Evolutionary conservation across 2,329 filamentous ascomycete species (phyloP), one percentile per base, ranked within the genome.

Genomic region (Calonectria pauciramosa): DNA sequence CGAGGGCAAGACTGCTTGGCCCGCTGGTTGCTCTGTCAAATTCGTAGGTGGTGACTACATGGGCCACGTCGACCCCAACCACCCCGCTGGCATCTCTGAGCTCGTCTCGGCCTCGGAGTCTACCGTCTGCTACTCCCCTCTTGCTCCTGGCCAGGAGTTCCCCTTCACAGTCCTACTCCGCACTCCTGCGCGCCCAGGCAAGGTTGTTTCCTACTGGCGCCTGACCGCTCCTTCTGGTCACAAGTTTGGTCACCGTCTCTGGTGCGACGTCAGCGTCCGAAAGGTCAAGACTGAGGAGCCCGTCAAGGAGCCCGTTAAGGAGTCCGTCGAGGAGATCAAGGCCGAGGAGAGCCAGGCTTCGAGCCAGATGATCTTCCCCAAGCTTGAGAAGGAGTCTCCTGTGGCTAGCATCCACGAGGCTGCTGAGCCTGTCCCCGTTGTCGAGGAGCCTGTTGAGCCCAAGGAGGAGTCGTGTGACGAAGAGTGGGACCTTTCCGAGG

Each of bases 11-110:
- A 87, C 89, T 65, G 85, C 93, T 16, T 99, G 97, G 97, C 97
- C 97, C 47, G 91, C 93, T 70, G 97, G 96, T 75, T 98, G 95
- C 88, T 94, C 93, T 71, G 94, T 99, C 80, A 95, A 94, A 85
- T 98, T 96, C 82, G 94, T 97, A 73, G 96, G 96, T 72, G 97
- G 97, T 66, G 96, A 99, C 85, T 96, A 96, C 86, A 99, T 99
- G 97, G 95, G 97, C 80, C 94, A 96, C 79, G 91, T 98, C 70
- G 95, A 98, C 84, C 92, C 94, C 67, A 90, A 90, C 75, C 94
- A 94, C 81, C 94, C 96, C 30, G 93, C 94, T n/a, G 94, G 94
- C 79, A 92, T 95, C 71, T 90, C 90, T 49, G 93, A 96, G 79
- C 92, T 98, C 72, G 91, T 93, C 47, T 92, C 92, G 41, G 95